These are phyloP conservation scores for Dryas integrifolia DNA, from an alignment of 331 rosid genomes.

Conservation along the genomic window DNA sequence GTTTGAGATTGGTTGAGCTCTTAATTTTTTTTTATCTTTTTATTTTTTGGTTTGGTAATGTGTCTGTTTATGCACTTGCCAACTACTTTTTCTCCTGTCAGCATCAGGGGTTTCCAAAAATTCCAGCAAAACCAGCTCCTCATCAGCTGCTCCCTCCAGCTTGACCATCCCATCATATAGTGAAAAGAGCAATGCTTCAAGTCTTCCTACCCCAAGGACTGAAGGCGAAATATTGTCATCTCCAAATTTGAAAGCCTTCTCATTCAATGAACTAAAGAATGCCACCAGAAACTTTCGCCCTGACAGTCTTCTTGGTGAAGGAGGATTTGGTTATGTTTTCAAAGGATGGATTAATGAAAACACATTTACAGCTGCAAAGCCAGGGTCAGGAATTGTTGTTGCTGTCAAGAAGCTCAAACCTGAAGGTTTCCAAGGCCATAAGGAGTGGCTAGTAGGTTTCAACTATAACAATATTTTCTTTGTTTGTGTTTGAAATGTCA, in stretches of 20 bases:
- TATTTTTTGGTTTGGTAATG: background rate
- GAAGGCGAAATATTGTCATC: conserved; percentile 87
- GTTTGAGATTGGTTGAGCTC: background rate
- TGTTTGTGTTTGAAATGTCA: background rate
- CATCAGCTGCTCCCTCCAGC: conserved; percentile 43
- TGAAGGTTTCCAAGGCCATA: conserved; percentile 66
- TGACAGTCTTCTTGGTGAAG: conserved; percentile 64
- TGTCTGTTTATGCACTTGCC: background rate
- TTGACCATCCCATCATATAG: conserved; percentile 48
- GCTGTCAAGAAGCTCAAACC: conserved; percentile 65
- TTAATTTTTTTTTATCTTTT: background rate
- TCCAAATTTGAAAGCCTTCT: conserved; percentile 48
- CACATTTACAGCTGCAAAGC: conserved; percentile 42
- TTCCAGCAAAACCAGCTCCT: conserved; percentile 42
- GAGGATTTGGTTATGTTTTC: conserved; percentile 65
- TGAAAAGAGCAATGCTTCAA: conserved; percentile 48
- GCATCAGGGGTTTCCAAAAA: conserved; percentile 35
- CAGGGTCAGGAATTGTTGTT: conserved; percentile 59
- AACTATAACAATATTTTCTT: background rate
- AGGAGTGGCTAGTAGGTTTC: conserved; percentile 61
- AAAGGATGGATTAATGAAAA: conserved; percentile 65
- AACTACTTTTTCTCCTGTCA: conserved; percentile 17
- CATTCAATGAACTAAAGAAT: conserved; percentile 51
- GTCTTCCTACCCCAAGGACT: conserved; percentile 74
- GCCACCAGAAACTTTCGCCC: conserved; percentile 61